Evolutionary conservation across 169 alveolate genomes (phyloP).

Genomic region (Plasmodium vinckei): DNA sequence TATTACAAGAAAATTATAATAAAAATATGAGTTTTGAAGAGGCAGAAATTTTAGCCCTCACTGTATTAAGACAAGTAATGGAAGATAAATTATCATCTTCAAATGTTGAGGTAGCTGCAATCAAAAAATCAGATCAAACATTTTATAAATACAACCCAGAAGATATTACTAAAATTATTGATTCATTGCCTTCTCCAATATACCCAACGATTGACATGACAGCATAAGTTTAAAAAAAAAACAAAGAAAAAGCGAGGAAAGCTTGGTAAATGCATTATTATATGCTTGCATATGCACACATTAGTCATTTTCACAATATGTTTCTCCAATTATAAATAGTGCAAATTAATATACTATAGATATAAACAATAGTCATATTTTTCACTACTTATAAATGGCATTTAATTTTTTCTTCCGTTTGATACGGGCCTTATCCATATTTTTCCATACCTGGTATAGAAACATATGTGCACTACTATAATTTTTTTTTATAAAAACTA

Average conservation of each 20-base stretch:
- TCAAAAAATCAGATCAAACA: slow-evolving; percentile 80
- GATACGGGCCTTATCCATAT: no score
- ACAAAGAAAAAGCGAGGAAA: not conserved
- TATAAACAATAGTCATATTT: no score
- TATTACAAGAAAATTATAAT: slow-evolving; percentile 95
- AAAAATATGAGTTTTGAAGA: slow-evolving; percentile 94
- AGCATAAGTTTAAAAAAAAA: not conserved
- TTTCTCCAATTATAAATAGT: no score
- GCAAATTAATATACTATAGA: no score
- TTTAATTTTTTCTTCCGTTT: no score
- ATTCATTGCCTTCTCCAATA: slow-evolving; percentile 69
- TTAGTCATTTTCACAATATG: no score
- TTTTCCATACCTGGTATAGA: no score
- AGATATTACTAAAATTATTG: slow-evolving; percentile 72
- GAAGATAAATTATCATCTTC: slow-evolving; percentile 95
- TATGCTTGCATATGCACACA: no score
- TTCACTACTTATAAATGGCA: no score
- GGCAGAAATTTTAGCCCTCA: slow-evolving; percentile 95
- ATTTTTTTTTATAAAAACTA: no score
- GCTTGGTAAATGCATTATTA: no score
- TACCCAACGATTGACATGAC: slow-evolving; percentile 74
- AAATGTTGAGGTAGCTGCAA: slow-evolving; percentile 96
- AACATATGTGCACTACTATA: no score
- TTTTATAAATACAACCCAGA: slow-evolving; percentile 80
- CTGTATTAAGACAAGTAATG: slow-evolving; percentile 97